Base-by-base conservation (phyloP, 768 basidiomycete species). In the Lentinula edodes region DNA sequence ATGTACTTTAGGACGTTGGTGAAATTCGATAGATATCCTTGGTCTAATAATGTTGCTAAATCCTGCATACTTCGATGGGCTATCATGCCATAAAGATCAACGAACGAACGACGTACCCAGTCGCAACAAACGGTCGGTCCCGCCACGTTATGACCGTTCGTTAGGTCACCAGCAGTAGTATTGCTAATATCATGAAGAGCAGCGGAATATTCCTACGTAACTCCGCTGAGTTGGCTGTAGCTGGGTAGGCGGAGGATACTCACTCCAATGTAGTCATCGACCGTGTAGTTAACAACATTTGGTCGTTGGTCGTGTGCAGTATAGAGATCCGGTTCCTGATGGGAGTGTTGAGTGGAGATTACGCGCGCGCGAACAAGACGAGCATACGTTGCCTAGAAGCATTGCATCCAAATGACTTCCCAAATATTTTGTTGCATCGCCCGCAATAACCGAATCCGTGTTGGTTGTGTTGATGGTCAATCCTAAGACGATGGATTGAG, bases 241-340 rank as follows among this genome's bases (percentile, higher is more conserved):
- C 28, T 28, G 28, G 1, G 28, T 2, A 28, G 28, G 28, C 28
- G 28, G 28, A 28, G 28, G 28, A 2, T 16, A 64, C 76, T 52
- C 63, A 81, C 81, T 18, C 72, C 68, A 38, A 83, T 77, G 64
- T 84, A 84, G 57, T 78, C 71, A 13, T 74, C 62, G 0, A 75
- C 72, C 0, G 80, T 79, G 62, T 83, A 84, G 60, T 83, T 84
- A n/a, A 68, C 51, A 6, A 79, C 66, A 39, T 69, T 67, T 1
- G 79, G 76, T 35, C 82, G 73, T 61, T 78, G 63, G 1, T 70
- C 68, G 61, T 83, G 82, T 3, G 43, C 52, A 0, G 76, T 71
- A 66, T 83, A 89, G 57, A 88, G 74, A 72, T 89, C 87, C 43
- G 87, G 87, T 69, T 84, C 83, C 81, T 82, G 62, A 58, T 6